These are phyloP conservation scores for Arabis hirsuta DNA, from an alignment of 345 rosid genomes.

Conservation along the genomic window DNA sequence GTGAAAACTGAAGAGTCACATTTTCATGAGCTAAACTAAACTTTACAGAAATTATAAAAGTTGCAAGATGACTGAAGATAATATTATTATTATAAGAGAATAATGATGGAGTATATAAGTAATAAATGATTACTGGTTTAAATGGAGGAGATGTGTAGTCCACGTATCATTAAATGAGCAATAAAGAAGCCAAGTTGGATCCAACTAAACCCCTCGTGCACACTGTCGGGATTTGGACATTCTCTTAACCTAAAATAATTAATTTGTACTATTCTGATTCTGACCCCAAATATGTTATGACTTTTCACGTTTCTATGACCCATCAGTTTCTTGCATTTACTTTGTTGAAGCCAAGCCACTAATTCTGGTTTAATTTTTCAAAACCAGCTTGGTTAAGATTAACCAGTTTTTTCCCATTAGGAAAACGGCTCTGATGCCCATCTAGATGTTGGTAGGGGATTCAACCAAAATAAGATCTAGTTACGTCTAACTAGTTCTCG, in stretches of 20 bases:
- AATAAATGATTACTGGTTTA: neutral
- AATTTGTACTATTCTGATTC: constrained; percentile 12
- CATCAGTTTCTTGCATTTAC: neutral
- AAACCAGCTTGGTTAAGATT: constrained; percentile 20
- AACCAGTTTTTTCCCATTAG: neutral
- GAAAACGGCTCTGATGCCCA: neutral
- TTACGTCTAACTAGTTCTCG: neutral
- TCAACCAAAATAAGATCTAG: neutral
- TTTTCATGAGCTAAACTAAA: constrained; percentile 17
- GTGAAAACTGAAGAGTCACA: constrained; percentile 34
- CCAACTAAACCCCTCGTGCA: constrained; percentile 47
- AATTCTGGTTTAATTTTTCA: constrained; percentile 20
- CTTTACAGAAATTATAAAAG: neutral
- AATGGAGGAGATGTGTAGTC: constrained; percentile 34
- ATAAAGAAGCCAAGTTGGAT: constrained; percentile 46
- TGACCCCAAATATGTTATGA: constrained; percentile 27
- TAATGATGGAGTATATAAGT: neutral
- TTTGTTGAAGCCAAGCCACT: constrained; percentile 20
- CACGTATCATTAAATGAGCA: constrained; percentile 41
- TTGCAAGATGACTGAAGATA: neutral
- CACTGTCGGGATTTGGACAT: constrained; percentile 47
- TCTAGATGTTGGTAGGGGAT: neutral
- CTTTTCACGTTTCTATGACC: constrained; percentile 13
- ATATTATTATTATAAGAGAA: neutral
- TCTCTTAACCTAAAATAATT: constrained; percentile 31